Conservation (phyloP, 306 rosid genomes). For the Ziziphus jujuba region DNA sequence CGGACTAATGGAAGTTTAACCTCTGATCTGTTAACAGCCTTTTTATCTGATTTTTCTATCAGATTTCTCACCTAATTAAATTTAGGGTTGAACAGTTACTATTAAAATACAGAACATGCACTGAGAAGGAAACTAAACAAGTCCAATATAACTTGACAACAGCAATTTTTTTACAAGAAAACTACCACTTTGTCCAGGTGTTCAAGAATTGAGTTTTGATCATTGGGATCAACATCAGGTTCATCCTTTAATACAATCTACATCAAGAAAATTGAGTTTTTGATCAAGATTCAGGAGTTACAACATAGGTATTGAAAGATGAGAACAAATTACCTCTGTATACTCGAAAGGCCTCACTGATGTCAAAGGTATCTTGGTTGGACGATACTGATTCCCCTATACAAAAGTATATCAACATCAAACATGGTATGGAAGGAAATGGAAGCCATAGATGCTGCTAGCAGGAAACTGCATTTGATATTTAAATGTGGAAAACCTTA, state of each 20-base stretch:
- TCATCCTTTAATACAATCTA: slow-evolving; percentile 88
- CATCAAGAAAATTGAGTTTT: slow-evolving; percentile 35
- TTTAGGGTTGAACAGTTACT: slow-evolving; percentile 22
- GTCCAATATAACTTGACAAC: slow-evolving; percentile 2
- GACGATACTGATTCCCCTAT: slow-evolving; percentile 96
- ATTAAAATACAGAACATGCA: slow-evolving; percentile 3
- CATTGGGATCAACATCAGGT: slow-evolving; percentile 77
- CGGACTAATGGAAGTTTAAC: slow-evolving; percentile 88
- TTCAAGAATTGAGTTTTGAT: slow-evolving; percentile 89
- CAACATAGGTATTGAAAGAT: slow-evolving; percentile 1
- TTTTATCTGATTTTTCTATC: slow-evolving; percentile 68
- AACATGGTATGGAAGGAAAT: slow-evolving; percentile 14
- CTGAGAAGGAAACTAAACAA: neutral
- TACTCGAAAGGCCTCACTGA: slow-evolving; percentile 97
- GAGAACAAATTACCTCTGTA: slow-evolving; percentile 63
- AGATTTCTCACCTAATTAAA: slow-evolving; percentile 65
- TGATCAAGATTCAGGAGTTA: slow-evolving; percentile 23
- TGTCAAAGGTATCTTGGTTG: slow-evolving; percentile 87
- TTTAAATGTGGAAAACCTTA: slow-evolving; percentile 57
- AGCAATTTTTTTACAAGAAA: slow-evolving; percentile 6
- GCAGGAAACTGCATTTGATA: slow-evolving; percentile 14
- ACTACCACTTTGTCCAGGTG: slow-evolving; percentile 88
- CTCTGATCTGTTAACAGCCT: slow-evolving; percentile 54
- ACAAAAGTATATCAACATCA: slow-evolving; percentile 24
- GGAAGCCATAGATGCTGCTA: slow-evolving; percentile 12